A percentile compares a stretch with the other conserved stretches of the same genome.
phyloP scores from a whole-genome alignment of 2,329 filamentous ascomycete genomes.

The Microcyclospora tardicrescens region DNA sequence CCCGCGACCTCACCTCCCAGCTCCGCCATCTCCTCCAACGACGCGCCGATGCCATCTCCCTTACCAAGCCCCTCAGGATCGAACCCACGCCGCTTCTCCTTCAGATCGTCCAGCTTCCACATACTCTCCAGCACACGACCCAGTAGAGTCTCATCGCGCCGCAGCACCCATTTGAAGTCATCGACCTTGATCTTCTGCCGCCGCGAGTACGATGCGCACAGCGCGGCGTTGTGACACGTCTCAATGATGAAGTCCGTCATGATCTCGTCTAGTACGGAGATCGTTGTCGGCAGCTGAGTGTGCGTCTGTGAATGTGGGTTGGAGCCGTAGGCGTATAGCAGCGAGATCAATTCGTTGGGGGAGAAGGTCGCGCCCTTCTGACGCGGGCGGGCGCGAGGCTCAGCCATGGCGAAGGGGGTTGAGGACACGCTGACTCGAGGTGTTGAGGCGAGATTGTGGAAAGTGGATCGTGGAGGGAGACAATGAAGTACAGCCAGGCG shows the following conservation, averaged over 20 bases:
- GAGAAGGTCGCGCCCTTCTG: conserved; percentile 35
- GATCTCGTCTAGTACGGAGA: conserved; percentile 84
- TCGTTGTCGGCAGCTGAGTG: conserved; percentile 67
- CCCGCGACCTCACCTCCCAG: conserved; percentile 40
- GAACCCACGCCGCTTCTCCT: conserved; percentile 65
- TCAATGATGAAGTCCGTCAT: conserved; percentile 94
- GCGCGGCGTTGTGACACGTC: conserved; percentile 78
- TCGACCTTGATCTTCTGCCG: conserved; percentile 97
- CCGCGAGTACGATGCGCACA: conserved; percentile 70
- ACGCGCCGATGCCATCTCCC: conserved; percentile 29
- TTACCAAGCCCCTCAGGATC: conserved; percentile 53
- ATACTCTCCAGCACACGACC: conserved; percentile 83
- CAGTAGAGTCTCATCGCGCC: conserved; percentile 71
- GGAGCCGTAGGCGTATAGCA: conserved; percentile 73
- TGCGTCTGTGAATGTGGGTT: conserved; percentile 49
- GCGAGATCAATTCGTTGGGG: conserved; percentile 33
- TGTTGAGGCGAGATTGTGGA: too few species aligned
- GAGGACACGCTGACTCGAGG: too few species aligned
- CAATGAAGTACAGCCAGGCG: too few species aligned
- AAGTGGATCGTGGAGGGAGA: too few species aligned
- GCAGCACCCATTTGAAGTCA: conserved; percentile 89
- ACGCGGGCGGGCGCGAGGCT: conserved; percentile 36
- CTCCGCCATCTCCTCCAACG: conserved; percentile 53
- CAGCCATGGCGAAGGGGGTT: conserved; percentile 6
- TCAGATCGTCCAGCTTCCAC: conserved; percentile 76